Evolutionary conservation across 2,329 filamentous ascomycete genomes (phyloP).

Genomic region (Colletotrichum liaoningense): DNA sequence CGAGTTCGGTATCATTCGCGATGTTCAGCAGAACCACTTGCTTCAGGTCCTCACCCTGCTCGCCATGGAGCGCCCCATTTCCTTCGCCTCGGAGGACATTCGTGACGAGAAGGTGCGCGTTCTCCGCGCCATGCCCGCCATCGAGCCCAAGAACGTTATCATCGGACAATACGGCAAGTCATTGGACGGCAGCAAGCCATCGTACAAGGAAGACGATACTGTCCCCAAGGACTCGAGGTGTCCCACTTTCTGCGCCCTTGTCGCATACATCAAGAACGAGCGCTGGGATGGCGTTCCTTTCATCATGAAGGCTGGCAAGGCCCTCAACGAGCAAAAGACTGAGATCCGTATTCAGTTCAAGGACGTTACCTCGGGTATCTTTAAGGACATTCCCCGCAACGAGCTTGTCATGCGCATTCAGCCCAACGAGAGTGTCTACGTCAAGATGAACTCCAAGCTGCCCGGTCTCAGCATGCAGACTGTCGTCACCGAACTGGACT

Average conservation of each 20-base stretch:
- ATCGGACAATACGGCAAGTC: conserved; percentile 99
- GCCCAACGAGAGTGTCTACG: conserved; percentile 99
- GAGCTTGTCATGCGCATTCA: conserved; percentile 99
- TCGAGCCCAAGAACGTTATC: conserved; percentile 99
- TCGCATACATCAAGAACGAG: conserved; percentile 99
- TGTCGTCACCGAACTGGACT: conserved; percentile 96
- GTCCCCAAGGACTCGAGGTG: conserved; percentile 97
- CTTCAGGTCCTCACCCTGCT: conserved; percentile 96
- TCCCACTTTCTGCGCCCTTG: conserved; percentile 97
- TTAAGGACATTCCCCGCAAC: conserved; percentile 99
- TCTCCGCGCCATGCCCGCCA: conserved; percentile 89
- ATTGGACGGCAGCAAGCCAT: conserved; percentile 93
- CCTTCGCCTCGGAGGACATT: conserved; percentile 97
- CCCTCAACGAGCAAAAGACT: conserved; percentile 99
- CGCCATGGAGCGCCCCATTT: conserved; percentile 98
- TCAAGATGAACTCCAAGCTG: conserved; percentile 99
- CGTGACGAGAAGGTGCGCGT: conserved; percentile 99
- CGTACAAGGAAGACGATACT: conserved; percentile 98
- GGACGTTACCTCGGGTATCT: conserved; percentile 98
- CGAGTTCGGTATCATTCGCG: conserved; percentile 98
- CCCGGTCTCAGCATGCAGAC: conserved; percentile 99
- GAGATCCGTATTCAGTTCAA: conserved; percentile 99
- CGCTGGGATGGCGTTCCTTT: conserved; percentile 99
- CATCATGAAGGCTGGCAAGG: conserved; percentile 99
- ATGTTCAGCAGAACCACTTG: conserved; percentile 99